A percentile compares a stretch with the other conserved stretches of the same genome.
These are phyloP conservation scores for Salix purpurea DNA, from an alignment of 345 rosid genomes.

Conservation along the genomic window DNA sequence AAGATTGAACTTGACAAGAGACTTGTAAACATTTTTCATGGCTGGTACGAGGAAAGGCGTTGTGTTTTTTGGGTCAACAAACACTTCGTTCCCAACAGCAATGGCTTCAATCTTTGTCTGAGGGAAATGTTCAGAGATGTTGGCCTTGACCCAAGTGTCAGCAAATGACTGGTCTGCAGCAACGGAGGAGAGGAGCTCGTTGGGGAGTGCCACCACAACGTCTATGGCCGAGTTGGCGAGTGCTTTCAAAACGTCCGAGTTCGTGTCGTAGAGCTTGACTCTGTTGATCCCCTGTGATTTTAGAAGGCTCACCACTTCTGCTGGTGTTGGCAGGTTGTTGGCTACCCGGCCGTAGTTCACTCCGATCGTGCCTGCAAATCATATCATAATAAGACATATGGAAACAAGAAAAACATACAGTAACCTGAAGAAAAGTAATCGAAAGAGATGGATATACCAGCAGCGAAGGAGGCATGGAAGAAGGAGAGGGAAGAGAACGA, in stretches of 20 bases:
- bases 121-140: slow-evolving; percentile 52
- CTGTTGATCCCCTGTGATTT: slow-evolving; percentile 25
- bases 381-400: background rate
- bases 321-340: slow-evolving; percentile 61
- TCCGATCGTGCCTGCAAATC: slow-evolving; percentile 53
- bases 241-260: slow-evolving; percentile 57
- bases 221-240: slow-evolving; percentile 56
- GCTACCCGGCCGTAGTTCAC: slow-evolving; percentile 86
- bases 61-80: slow-evolving; percentile 68
- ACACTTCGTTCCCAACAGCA: slow-evolving; percentile 89
- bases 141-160: slow-evolving; percentile 75
- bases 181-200: slow-evolving; percentile 64
- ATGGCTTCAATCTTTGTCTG: slow-evolving; percentile 55
- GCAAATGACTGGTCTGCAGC: slow-evolving; percentile 67
- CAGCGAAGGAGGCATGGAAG: background rate
- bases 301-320: slow-evolving; percentile 39
- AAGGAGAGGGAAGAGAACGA: slow-evolving; percentile 24
- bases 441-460: slow-evolving; percentile 31
- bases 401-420: background rate
- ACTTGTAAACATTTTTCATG: slow-evolving; percentile 62
- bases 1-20: slow-evolving; percentile 50
- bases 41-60: slow-evolving; percentile 71
- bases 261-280: slow-evolving; percentile 40
- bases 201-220: slow-evolving; percentile 73
- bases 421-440: too few species aligned